Percentiles rank a stretch among this genome's conserved stretches.
Evolutionary conservation across 2,329 filamentous ascomycete genomes (phyloP).

Genomic region (Echinosphaeria canescens): DNA sequence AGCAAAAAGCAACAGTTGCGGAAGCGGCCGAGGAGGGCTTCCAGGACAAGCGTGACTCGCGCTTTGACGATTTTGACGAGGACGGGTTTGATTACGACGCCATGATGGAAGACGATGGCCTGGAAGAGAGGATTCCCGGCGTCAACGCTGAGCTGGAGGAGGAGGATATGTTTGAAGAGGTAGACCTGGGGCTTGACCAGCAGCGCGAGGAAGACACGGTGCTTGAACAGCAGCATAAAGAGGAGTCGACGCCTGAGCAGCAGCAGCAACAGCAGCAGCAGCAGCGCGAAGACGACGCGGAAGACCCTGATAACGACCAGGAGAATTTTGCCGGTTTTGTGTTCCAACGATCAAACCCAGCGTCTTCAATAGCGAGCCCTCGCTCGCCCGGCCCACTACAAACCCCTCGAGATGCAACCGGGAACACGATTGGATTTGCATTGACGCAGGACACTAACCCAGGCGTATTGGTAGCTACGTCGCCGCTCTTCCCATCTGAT

Average conservation of each 20-base stretch:
- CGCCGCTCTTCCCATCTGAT: constrained; percentile 4
- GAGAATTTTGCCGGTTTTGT: constrained; percentile 38
- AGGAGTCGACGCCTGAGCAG: constrained; percentile 28
- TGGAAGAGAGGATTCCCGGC: constrained; percentile 45
- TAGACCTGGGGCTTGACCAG: constrained; percentile 30
- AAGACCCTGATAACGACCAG: constrained; percentile 30
- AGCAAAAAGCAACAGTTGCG: too few relatives aligned
- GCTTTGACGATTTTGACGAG: constrained; percentile 40
- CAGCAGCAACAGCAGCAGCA: constrained; percentile 22
- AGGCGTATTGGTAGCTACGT: constrained; percentile 6
- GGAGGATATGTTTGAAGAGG: constrained; percentile 31
- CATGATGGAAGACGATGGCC: constrained; percentile 41
- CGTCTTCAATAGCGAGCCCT: constrained; percentile 27
- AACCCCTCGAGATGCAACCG: constrained; percentile 32
- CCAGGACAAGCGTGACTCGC: constrained; percentile 16
- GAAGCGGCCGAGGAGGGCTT: too few relatives aligned
- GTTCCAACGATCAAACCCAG: constrained; percentile 30
- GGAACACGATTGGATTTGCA: constrained; percentile 34
- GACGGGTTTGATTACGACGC: constrained; percentile 37
- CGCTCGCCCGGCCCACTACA: constrained; percentile 19
- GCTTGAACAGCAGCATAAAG: constrained; percentile 19
- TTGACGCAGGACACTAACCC: constrained; percentile 22
- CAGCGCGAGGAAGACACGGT: constrained; percentile 15
- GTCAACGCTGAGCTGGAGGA: constrained; percentile 16
- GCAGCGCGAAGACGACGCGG: constrained; percentile 10